A percentile compares a stretch with the other conserved stretches of the same genome.
Evolutionary conservation across 495 filamentous ascomycete species (phyloP).

Genomic region (Neurospora sp.): DNA sequence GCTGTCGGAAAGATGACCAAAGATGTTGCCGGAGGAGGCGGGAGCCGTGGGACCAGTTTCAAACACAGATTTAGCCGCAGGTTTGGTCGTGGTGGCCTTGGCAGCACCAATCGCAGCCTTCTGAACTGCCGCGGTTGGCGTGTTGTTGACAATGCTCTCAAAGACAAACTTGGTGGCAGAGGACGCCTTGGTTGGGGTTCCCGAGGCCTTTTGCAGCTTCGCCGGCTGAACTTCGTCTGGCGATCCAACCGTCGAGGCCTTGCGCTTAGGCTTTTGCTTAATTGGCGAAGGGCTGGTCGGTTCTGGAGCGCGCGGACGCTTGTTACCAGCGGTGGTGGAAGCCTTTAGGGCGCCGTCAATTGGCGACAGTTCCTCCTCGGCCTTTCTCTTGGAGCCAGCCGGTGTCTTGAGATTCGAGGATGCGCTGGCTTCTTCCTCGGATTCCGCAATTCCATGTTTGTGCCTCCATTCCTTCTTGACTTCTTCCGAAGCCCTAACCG

Average conservation of each 20-base stretch:
- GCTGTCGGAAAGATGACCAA: constrained; percentile 49
- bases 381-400: constrained; percentile 33
- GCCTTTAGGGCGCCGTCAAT: constrained; percentile 22
- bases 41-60: constrained; percentile 13
- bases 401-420: constrained; percentile 7
- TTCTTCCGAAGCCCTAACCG: constrained; percentile 35
- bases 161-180: constrained; percentile 37
- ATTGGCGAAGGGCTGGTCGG: constrained; percentile 8
- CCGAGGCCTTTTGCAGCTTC: constrained; percentile 46
- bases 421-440: constrained; percentile 20
- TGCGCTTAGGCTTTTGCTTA: constrained; percentile 35
- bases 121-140: constrained; percentile 2
- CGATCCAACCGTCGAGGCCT: constrained; percentile 30
- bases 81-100: constrained; percentile 7
- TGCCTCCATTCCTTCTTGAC: constrained; percentile 39
- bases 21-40: constrained; percentile 40
- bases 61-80: constrained; percentile 17
- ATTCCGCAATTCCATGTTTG: constrained; percentile 31
- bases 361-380: constrained; percentile 29
- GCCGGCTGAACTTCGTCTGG: constrained; percentile 46
- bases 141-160: constrained; percentile 34
- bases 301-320: constrained; percentile 31
- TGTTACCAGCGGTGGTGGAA: constrained; percentile 28
- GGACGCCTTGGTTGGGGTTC: constrained; percentile 25
- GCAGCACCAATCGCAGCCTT: too few relatives aligned